Percentiles rank a stretch among this genome's conserved stretches.
These are phyloP conservation scores for Spencermartinsiella europaea DNA, from an alignment of 805 yeast genomes.

Conservation along the genomic window DNA sequence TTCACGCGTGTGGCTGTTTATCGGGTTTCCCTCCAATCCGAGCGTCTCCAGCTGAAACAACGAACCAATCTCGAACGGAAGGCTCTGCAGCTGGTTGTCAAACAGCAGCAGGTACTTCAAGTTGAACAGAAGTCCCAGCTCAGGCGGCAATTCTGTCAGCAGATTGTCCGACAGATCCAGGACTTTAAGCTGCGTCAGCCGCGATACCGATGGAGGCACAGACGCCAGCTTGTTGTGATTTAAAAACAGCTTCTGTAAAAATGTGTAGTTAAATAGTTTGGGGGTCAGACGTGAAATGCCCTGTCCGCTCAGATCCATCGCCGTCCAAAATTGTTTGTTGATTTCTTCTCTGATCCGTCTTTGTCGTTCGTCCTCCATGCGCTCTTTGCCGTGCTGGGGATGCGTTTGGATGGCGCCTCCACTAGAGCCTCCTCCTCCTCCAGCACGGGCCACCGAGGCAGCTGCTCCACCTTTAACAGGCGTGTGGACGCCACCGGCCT, in stretches of 20 bases:
- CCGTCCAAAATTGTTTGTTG: constrained; percentile 85
- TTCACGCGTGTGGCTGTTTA: constrained; percentile 59
- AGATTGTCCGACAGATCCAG: constrained; percentile 80
- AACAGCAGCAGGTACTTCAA: constrained; percentile 79
- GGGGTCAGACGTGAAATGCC: constrained; percentile 67
- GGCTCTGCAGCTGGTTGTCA: constrained; percentile 69
- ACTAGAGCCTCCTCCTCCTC: constrained; percentile 5
- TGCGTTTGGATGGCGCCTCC: constrained; percentile 18
- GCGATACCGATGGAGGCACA: constrained; percentile 63
- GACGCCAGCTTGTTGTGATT: constrained; percentile 73
- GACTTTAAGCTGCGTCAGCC: constrained; percentile 68
- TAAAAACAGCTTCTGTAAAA: constrained; percentile 78
- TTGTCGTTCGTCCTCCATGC: constrained; percentile 37
- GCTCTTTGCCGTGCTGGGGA: constrained; percentile 30
- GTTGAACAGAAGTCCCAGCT: constrained; percentile 76
- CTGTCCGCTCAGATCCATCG: constrained; percentile 87
- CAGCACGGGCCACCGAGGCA: constrained; percentile 18
- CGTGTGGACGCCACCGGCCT: not conserved
- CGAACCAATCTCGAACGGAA: constrained; percentile 84
- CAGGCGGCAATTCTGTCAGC: constrained; percentile 69
- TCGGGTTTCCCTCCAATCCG: constrained; percentile 91
- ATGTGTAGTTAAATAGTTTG: constrained; percentile 71
- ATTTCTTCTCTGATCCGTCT: constrained; percentile 34
- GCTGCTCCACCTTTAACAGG: constrained; percentile 24
- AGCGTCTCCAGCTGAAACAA: constrained; percentile 77